Percentiles rank a stretch among this genome's conserved stretches.
These are phyloP conservation scores for Podospora tetraspora DNA, from an alignment of 495 filamentous ascomycete species.

Conservation along the genomic window DNA sequence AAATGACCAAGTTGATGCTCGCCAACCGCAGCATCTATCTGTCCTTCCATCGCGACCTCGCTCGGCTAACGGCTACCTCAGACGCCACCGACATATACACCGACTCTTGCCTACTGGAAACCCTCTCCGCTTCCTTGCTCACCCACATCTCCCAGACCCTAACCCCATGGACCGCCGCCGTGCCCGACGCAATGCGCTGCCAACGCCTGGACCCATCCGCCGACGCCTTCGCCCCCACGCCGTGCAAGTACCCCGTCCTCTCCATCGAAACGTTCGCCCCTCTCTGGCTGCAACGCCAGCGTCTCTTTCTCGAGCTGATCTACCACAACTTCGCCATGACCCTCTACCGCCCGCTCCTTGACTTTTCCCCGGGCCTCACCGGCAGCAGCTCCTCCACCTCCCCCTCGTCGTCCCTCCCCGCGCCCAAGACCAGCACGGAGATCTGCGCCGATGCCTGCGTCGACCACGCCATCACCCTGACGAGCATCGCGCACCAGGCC, in stretches of 20 bases:
- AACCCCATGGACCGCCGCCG: slow-evolving; percentile 33
- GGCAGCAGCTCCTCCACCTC: neutral
- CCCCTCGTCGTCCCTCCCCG: neutral
- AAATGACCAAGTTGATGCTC: slow-evolving; percentile 37
- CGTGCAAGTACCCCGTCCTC: neutral
- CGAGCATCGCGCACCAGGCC: slow-evolving; percentile 46
- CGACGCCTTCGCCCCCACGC: slow-evolving; percentile 13
- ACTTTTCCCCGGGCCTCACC: slow-evolving; percentile 20
- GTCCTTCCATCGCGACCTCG: slow-evolving; percentile 30
- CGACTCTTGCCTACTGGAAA: slow-evolving; percentile 19
- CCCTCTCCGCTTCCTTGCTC: slow-evolving; percentile 27
- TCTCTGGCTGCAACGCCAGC: slow-evolving; percentile 46
- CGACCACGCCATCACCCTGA: slow-evolving; percentile 47
- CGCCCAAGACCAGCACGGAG: slow-evolving; percentile 22
- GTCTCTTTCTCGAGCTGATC: slow-evolving; percentile 45
- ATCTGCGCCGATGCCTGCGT: slow-evolving; percentile 34
- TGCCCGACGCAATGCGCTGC: slow-evolving; percentile 39
- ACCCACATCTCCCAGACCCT: slow-evolving; percentile 22
- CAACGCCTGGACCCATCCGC: slow-evolving; percentile 23
- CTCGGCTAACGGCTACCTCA: slow-evolving; percentile 1
- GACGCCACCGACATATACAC: slow-evolving; percentile 23
- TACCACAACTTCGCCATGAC: slow-evolving; percentile 45
- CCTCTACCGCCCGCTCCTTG: slow-evolving; percentile 46
- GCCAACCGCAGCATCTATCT: slow-evolving; percentile 35
- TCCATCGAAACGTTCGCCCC: slow-evolving; percentile 36